Base-by-base conservation (phyloP, 257 asterid genomes). In the Solanum acaule region DNA sequence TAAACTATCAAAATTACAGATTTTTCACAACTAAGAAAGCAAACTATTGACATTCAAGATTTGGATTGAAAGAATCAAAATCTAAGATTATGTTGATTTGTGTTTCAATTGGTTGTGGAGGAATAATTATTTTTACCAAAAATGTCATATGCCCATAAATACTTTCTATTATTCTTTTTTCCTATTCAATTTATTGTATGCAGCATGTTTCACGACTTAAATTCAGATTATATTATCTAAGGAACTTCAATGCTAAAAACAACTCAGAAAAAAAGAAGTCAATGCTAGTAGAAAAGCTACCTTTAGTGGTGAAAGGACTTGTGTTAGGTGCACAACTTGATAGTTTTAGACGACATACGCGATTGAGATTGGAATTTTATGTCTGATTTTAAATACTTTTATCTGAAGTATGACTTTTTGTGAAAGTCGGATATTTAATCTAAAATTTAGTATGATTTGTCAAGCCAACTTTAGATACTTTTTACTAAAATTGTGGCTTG, bases 401-500 rank as follows among this genome's bases (percentile, higher is more conserved):
- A 23, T 23, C 6, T 9, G 13, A 63, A 63, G 14, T 63, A 4
- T 9, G 29, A 59, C 12, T 2, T 63, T 23, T 63, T 63, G 31
- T 2, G 1, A 63, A 63, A n/a, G 0, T 63, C 4, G 13, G 13
- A 59, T 59, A 59, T 9, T 65, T 65, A 10, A 10, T 10, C 2
- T n/a, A 12, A 65, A 10, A 5, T 65, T n/a, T n/a, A 9, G 70
- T 61, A 22, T 9, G 10, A 10, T 10, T 61, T 10, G 1, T 10
- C 16, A n/a, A n/a, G 33, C 15, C 1, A n/a, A 25, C 4, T 25
- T 5, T 0, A 13, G 0, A 2, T 67, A 25, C 16, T 25, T 2
- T 25, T 25, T 25, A 67, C 7, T 5, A 5, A 67, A 25, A 25
- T 25, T 25, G 20, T 12, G 20, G 4, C 20, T 5, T 67, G 5